Base-by-base conservation (phyloP, 179 eudicot genomes). In the Silene coronaria region DNA sequence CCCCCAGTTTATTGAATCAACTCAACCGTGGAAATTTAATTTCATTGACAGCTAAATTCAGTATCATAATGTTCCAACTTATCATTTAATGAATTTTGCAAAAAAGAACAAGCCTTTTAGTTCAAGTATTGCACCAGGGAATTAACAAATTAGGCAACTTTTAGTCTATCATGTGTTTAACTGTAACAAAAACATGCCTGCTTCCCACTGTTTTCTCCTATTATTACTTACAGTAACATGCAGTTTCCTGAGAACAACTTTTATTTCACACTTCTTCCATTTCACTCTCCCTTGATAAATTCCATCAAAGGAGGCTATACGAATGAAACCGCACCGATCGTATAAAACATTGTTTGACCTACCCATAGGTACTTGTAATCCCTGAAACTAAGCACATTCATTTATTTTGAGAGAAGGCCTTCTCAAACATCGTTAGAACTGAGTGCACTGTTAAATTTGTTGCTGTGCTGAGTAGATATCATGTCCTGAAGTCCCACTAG, bases 391-490 rank as follows among this genome's bases (percentile, higher is more conserved):
- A 3, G 42, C 14, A 16, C 66, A 8, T 10, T 27, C 21, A 27
- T 27, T 64, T 27, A 27, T 30, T 66, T 8, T 1, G 21, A 66
- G 17, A 12, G 67, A 65, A 63, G 76, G 42, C 48, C 27, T 73
- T 55, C 48, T 55, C 61, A 26, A 14, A 26, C n/a, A 32, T 48
- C 46, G 28, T 32, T 22, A 0, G 3, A 79, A 23, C 30, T 16
- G 60, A 58, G 19, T 16, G 46, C 16, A 30, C 55, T 17, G 58
- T 27, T 61, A 77, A 70, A 5, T 9, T 65, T 74, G 79, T 67
- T 84, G 88, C 85, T 90, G 97, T 13, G 86, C 79, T 76, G 79
- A 79, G 80, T 89, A 89, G 71, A 91, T 80, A 75, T 80, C 83
- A 21, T 73, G 78, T 59, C 84, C 84, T 45, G 89, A 77, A 32